Base-by-base conservation (phyloP, 2,329 filamentous ascomycete genomes). In the Diplodia mutila region DNA sequence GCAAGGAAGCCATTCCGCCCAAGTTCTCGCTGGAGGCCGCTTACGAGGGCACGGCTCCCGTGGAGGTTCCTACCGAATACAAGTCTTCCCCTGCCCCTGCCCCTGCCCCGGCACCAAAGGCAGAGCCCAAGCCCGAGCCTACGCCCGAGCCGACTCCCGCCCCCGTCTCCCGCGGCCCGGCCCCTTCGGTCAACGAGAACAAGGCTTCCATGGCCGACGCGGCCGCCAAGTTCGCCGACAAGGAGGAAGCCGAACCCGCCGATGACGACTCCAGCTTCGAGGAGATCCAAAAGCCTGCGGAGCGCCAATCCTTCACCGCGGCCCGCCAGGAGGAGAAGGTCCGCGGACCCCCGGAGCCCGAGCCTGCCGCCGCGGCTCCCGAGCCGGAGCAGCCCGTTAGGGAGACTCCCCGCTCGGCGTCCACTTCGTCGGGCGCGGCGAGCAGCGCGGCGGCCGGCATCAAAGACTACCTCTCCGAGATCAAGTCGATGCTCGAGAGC, bases 21-120 rank as follows among this genome's bases (percentile, higher is more conserved):
- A 98, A 97, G 85, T 94, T 99, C 76, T 94, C 95, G 72, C 87
- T 99, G 73, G 94, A 96, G 80, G 94, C 91, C 74, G 80, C 98
- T 57, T 98, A 96, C 79, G 93, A 97, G 49, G 94, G 94, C 66
- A 87, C 87, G 70, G 91, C 89, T 6, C 89, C 93, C 4, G 88
- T 91, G 73, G 93, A 97, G 80, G 86, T 97, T 21, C 77, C 90
- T 5, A 82, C 89, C 7, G 88, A 91, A 73, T 89, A 88, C 78
- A 91, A 89, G 78, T 83, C 90, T 27, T 21, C 37, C 34, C 37
- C 57, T 2, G 34, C 25, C 27, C 80, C 85, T 21, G 70, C 75
- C 27, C 80, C 85, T 23, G 70, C 75, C n/a, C 73, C 76, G 7
- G 87, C 79, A 84, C 84, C 74, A 85, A 89, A 72, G 79, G 83